Percentiles rank a stretch among this genome's conserved stretches.
These are phyloP conservation scores for Metschnikowia cubensis DNA, from an alignment of 805 yeast genomes.

Conservation along the genomic window DNA sequence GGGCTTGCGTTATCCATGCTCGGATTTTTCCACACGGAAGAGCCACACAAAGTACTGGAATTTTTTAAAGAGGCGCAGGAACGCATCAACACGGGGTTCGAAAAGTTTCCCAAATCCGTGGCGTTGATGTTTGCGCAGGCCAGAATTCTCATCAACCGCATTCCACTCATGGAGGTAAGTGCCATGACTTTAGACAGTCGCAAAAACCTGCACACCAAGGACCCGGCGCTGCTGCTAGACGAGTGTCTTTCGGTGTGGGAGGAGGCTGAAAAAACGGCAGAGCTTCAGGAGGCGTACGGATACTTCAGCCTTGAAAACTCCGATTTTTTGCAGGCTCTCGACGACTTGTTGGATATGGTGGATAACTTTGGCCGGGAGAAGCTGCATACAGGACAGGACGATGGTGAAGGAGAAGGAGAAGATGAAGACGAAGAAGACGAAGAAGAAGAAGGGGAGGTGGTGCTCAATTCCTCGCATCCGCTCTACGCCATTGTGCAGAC, in stretches of 20 bases:
- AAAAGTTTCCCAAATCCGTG: slow-evolving; percentile 42
- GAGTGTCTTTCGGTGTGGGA: slow-evolving; percentile 46
- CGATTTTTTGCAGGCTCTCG: slow-evolving; percentile 54
- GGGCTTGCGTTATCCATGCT: slow-evolving; percentile 67
- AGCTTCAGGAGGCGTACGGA: slow-evolving; percentile 21
- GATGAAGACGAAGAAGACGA: slow-evolving; percentile 26
- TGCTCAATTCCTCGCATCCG: slow-evolving; percentile 52
- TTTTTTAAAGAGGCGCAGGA: slow-evolving; percentile 72
- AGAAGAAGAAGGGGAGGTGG: slow-evolving; percentile 21
- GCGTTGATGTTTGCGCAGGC: slow-evolving; percentile 51
- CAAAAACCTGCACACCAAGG: slow-evolving; percentile 24
- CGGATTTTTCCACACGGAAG: slow-evolving; percentile 52
- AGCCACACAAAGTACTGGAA: slow-evolving; percentile 42
- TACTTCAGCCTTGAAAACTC: slow-evolving; percentile 41
- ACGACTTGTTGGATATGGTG: slow-evolving; percentile 65
- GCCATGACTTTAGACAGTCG: slow-evolving; percentile 43
- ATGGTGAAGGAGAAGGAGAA: slow-evolving; percentile 53
- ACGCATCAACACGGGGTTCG: slow-evolving; percentile 57
- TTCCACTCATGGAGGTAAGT: slow-evolving; percentile 57
- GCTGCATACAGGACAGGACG: slow-evolving; percentile 37
- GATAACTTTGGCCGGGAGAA: slow-evolving; percentile 59
- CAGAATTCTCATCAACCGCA: slow-evolving; percentile 51
- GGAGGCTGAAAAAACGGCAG: slow-evolving; percentile 33
- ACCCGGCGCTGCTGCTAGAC: slow-evolving; percentile 40
- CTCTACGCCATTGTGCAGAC: slow-evolving; percentile 39